Conservation (phyloP, 495 filamentous ascomycete species). For the Podospora pseudocomata region DNA sequence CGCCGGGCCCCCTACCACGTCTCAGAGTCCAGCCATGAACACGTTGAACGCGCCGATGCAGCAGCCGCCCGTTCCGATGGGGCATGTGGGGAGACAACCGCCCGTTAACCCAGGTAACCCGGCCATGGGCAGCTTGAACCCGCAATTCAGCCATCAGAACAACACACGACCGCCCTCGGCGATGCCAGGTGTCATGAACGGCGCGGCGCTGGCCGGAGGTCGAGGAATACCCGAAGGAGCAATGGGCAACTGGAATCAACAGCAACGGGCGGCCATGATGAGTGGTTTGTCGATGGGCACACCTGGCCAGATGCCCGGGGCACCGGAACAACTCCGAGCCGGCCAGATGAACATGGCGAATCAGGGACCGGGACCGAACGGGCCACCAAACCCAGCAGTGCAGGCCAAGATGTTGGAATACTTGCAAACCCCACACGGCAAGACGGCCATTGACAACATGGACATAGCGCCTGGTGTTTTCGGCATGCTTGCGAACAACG, state of each 20-base stretch:
- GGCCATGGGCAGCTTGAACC: constrained; percentile 32
- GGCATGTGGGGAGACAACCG: constrained; percentile 36
- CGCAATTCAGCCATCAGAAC: constrained; percentile 32
- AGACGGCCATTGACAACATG: constrained; percentile 37
- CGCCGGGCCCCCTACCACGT: constrained; percentile 39
- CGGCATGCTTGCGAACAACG: constrained; percentile 14
- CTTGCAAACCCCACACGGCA: constrained; percentile 21
- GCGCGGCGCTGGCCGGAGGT: constrained; percentile 24
- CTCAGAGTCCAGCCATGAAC: constrained; percentile 51
- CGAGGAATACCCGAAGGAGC: constrained; percentile 32
- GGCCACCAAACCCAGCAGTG: constrained; percentile 8
- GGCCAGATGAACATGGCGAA: constrained; percentile 17
- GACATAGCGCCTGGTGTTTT: constrained; percentile 33
- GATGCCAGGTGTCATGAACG: constrained; percentile 23
- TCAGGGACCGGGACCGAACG: constrained; percentile 9
- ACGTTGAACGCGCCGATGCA: constrained; percentile 48
- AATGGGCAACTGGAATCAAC: constrained; percentile 23
- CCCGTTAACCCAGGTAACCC: constrained; percentile 37
- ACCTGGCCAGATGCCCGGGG: constrained; percentile 22
- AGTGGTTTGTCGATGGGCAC: constrained; percentile 19
- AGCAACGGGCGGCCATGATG: constrained; percentile 19
- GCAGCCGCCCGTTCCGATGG: constrained; percentile 43
- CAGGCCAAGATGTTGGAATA: constrained; percentile 19
- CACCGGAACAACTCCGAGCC: constrained; percentile 20
- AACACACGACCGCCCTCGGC: constrained; percentile 25